Percentiles rank a stretch among this genome's conserved stretches.
phyloP scores from a whole-genome alignment of 805 yeast genomes.

The Myxozyma vanderwaltii region DNA sequence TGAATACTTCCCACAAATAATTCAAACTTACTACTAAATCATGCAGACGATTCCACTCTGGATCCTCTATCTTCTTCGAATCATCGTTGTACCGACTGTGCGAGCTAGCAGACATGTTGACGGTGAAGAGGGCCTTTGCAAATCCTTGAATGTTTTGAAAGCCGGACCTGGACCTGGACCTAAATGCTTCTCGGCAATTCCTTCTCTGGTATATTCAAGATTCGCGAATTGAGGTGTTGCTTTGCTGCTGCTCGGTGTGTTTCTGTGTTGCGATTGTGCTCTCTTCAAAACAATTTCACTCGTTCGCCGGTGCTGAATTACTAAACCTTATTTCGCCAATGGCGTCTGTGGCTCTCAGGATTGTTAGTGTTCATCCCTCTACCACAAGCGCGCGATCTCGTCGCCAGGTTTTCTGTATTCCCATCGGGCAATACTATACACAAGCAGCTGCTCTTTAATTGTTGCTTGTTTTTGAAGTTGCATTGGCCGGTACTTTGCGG shows the following conservation, averaged over 20 bases:
- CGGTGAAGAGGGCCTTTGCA: background rate
- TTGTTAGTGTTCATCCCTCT: no score
- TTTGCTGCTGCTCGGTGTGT: background rate
- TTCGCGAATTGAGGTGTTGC: background rate
- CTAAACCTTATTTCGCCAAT: slow-evolving; percentile 2
- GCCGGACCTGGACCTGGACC: background rate
- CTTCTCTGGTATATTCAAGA: no score
- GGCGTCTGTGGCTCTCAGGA: background rate
- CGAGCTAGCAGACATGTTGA: slow-evolving; percentile 2
- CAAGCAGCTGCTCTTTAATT: no score
- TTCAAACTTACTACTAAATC: slow-evolving; percentile 9
- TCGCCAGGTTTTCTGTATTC: background rate
- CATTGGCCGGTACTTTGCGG: background rate
- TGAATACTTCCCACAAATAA: background rate
- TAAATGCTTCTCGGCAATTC: background rate
- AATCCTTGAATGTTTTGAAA: background rate
- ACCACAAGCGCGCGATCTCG: no score
- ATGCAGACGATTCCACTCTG: slow-evolving; percentile 26
- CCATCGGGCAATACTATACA: no score
- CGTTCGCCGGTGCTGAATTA: slow-evolving; percentile 1
- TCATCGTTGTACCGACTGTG: slow-evolving; percentile 3
- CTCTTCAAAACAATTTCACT: background rate
- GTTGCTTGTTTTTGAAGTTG: background rate
- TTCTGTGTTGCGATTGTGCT: background rate
- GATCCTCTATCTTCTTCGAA: slow-evolving; percentile 15